phyloP scores from a whole-genome alignment of 2,329 filamentous ascomycete genomes.

The Capronia coronata region DNA sequence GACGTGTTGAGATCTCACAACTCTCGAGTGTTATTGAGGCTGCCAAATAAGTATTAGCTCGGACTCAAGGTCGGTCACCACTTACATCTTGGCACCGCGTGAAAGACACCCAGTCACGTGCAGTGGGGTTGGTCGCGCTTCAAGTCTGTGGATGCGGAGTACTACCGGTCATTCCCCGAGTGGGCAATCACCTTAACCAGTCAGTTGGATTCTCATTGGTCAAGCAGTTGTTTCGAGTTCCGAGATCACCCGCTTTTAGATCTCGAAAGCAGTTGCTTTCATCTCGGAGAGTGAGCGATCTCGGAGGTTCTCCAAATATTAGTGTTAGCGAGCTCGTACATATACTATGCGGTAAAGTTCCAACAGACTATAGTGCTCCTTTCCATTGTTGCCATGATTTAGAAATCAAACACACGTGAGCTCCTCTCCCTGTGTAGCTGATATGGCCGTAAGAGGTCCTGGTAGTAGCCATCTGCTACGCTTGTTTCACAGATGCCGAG shows the following conservation, averaged over 20 bases:
- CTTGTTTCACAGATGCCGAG: background rate
- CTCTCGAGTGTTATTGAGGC: background rate
- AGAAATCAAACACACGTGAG: too few relatives aligned
- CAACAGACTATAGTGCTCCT: too few relatives aligned
- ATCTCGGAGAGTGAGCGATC: conserved; percentile 17
- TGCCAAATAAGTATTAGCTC: conserved; percentile 5
- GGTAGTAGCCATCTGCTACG: conserved; percentile 1
- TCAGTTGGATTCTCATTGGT: background rate
- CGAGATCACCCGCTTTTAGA: conserved; percentile 10
- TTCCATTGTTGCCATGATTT: too few relatives aligned
- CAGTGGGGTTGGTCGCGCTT: too few relatives aligned
- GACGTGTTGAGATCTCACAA: background rate
- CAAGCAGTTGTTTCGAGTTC: background rate
- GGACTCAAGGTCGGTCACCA: background rate
- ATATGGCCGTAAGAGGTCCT: conserved; percentile 10
- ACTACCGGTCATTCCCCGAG: too few relatives aligned
- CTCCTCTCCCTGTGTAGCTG: too few relatives aligned
- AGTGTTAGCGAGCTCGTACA: background rate
- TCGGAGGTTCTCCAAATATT: conserved; percentile 15
- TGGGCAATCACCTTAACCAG: too few relatives aligned
- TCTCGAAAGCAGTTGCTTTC: conserved; percentile 9
- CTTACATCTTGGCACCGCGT: background rate
- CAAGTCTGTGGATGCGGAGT: background rate
- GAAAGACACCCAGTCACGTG: background rate
- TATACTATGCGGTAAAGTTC: too few relatives aligned